Evolutionary conservation across 1,284 basidiomycete genomes (phyloP), one percentile per base, ranked within the genome.

Genomic region (Pulveroboletus sp.): DNA sequence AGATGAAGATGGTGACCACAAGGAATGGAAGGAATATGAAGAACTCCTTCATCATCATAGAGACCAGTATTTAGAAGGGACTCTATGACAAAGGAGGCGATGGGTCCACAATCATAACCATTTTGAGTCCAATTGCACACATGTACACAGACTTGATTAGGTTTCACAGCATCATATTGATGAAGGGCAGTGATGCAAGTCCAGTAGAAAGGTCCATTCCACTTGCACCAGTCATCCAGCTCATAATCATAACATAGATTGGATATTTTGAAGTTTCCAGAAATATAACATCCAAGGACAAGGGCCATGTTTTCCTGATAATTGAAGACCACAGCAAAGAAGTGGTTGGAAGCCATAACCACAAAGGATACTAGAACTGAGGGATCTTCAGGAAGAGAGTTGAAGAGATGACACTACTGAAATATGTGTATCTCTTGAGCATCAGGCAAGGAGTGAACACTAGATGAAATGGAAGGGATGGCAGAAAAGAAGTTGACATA

Each of bases 191-290:
- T 31, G 10, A 49, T 43, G 14, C n/a, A 31, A 12, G 11, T 28
- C 53, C 53, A 54, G 12, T 49, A 54, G 12, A 36, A 24, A 5
- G 40, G 53, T 11, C 53, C 40, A 43, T 44, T 38, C 36, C 36
- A 38, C 17, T 15, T 38, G 5, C 6, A 40, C 49, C 40, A 43
- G 29, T 43, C 29, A 33, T 50, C 39, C 6, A 12, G 15, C 15
- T 25, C 14, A 33, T 20, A 2, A 15, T 50, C 15, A 17, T 33
- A 43, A 15, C 33, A 24, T 24, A 8, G 29, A 20, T 39, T 12
- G 2, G 40, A 26, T 3, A 15, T 5, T 7, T 42, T 6, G 9
- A 38, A 20, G 28, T 22, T 38, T 31, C 40, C 52, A 54, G 52
- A 54, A 11, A 54, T 49, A 38, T 8, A 15, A n/a, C 52, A 35